Evolutionary conservation across 495 filamentous ascomycete genomes (phyloP), one percentile per base, ranked within the genome.

Genomic region (Neurospora intermedia): DNA sequence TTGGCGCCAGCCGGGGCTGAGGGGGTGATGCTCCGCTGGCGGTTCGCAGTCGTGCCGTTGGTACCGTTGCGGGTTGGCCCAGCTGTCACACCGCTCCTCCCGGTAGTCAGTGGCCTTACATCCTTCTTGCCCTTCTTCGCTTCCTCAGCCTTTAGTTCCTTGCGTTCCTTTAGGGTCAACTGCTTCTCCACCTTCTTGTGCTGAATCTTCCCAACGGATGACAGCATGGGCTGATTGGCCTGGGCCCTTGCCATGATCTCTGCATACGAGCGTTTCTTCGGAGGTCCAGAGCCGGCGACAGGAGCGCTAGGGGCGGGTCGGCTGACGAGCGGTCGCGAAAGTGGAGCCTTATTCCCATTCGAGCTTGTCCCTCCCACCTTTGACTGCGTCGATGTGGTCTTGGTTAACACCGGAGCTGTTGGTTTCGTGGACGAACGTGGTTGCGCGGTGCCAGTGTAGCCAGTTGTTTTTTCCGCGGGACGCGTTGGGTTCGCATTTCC

Each of bases 231-330:
- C 74, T 90, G 81, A 48, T 83, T 85, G 54, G 84, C 86, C 77
- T 89, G 85, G 9, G 88, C 91, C 72, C 88, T 84, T 23, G 87
- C 88, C 84, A 94, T 87, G 72, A 93, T 91, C 74, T 91, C 90
- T 62, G 86, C 85, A 77, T 84, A 94, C 2, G 89, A 90, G 1
- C 89, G 85, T 74, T 90, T 91, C 77, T 90, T 91, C 15, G 85
- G 87, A n/a, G 85, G 76, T 46, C 76, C 80, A 6, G 82, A 80
- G 23, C 78, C 77, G 2, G 78, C 23, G 6, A 38, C 27, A 35
- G 54, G 6, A 38, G 27, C 27, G 48, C 54, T 41, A 11, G 73
- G 71, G 27, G 74, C 18, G 7, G 77, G 76, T 1, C 76, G 74
- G n/a, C 43, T 75, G 35, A 46, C 43, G 16, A 74, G 43, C 2